A percentile compares a stretch with the other conserved stretches of the same genome.
Conservation (phyloP, 1,284 basidiomycete genomes). For the Pseudozyma pruni region DNA sequence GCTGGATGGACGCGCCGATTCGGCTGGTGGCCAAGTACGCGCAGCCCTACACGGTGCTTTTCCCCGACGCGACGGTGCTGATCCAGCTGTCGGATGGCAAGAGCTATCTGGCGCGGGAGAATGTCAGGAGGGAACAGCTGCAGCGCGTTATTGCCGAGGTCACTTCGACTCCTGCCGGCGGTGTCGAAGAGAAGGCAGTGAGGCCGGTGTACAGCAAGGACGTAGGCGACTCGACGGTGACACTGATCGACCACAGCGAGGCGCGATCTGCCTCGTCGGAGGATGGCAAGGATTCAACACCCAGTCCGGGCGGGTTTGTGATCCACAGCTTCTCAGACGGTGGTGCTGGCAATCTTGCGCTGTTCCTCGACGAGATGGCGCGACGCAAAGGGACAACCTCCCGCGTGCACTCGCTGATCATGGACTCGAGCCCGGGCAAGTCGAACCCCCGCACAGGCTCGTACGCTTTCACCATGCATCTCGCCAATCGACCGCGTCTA, state of each 20-base stretch:
- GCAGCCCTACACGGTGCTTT: conserved; percentile 52
- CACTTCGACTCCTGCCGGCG: neutral
- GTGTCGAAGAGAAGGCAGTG: neutral
- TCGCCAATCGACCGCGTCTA: conserved; percentile 40
- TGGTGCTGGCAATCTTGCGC: conserved; percentile 49
- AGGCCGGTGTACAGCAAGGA: conserved; percentile 13
- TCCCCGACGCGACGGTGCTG: conserved; percentile 55
- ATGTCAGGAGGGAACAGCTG: conserved; percentile 21
- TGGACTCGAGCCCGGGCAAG: conserved; percentile 57
- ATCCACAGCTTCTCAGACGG: conserved; percentile 59
- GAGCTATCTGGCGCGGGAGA: conserved; percentile 39
- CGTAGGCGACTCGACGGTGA: conserved; percentile 44
- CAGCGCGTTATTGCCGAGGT: conserved; percentile 27
- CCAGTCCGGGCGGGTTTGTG: conserved; percentile 16
- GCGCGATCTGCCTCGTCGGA: conserved; percentile 16
- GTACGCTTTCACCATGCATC: conserved; percentile 56
- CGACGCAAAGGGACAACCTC: conserved; percentile 13
- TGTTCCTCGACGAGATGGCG: conserved; percentile 39
- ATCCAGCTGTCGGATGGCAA: conserved; percentile 57
- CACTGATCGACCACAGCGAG: conserved; percentile 36
- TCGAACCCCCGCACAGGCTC: conserved; percentile 42
- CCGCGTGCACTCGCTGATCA: conserved; percentile 37
- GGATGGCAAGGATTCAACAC: neutral
- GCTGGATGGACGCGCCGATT: conserved; percentile 65
- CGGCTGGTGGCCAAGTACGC: conserved; percentile 61